Evolutionary conservation across 2,329 filamentous ascomycete genomes (phyloP), one percentile per base, ranked within the genome.

Genomic region (Metarhizium album): DNA sequence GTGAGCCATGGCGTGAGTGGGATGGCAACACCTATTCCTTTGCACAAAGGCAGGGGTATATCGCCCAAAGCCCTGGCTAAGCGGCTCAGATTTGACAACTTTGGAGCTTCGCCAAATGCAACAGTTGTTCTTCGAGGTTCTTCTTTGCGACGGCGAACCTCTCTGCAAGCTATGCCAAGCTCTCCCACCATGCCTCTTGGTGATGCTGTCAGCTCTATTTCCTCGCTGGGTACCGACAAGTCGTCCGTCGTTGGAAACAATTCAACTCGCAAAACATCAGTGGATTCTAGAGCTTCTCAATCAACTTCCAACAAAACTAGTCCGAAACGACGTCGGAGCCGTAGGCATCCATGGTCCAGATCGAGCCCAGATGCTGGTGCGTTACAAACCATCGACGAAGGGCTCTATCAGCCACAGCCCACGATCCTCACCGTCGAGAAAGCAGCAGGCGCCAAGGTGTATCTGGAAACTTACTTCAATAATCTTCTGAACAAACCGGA

Each of bases 391-490:
- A 70, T 70, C 22, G 61, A 64, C 9, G 67, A 69, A 48, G 53
- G 56, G 3, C 50, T 55, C 1, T 51, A 61, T 33, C 55, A 55
- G 9, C 54, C 59, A 9, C 58, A 58, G 33, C 68, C 69, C 3
- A 69, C 69, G 0, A 61, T 70, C 11, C 43, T 59, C 24, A 95
- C 90, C 0, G 84, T 89, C 0, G 91, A 97, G 68, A 82, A 79
- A 53, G 80, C 84, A 2, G 82, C 89, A 0, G 84, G 87, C 0
- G 85, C 88, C 42, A 96, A 95, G 64, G 80, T 94, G 20, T 94
- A 82, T 59, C 76, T 97, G 9, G 93, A 97, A 65, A 88, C 83
- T 0, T 80, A 90, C 59, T 96, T 87, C 70, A 84, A 90, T 58
- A 72, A 81, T n/a, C 65, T 89, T 7, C 71, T 88, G 2, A 72